Evolutionary conservation across 805 yeast species (phyloP).

Genomic region (Trichomonascus vanleenenianus): DNA sequence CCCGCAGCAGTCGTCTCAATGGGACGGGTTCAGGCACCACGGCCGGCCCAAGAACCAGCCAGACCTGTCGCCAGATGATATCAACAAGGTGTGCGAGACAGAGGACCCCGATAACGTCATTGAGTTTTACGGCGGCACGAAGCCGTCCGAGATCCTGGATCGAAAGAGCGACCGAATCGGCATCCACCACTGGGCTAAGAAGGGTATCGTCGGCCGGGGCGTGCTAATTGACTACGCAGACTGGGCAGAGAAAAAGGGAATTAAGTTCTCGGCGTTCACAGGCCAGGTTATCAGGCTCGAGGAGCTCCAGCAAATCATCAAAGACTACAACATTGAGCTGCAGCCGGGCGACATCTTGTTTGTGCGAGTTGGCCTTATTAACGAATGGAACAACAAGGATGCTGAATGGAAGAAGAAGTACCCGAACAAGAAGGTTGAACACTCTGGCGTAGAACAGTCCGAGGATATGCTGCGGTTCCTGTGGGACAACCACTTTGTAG

Average conservation of each 20-base stretch:
- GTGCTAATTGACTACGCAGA: slow-evolving; percentile 27
- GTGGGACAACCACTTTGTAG: slow-evolving; percentile 25
- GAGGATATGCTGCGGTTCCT: slow-evolving; percentile 24
- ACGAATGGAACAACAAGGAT: slow-evolving; percentile 20
- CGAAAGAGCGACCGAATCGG: slow-evolving; percentile 14
- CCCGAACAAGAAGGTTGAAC: slow-evolving; percentile 8
- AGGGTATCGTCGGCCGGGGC: slow-evolving; percentile 31
- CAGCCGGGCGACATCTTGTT: slow-evolving; percentile 28
- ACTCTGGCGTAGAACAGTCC: slow-evolving; percentile 23
- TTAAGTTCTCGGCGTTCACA: slow-evolving; percentile 23
- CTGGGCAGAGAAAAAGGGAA: slow-evolving; percentile 24
- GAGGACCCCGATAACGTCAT: slow-evolving; percentile 11
- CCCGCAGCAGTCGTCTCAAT: slow-evolving; percentile 29
- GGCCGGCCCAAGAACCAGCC: slow-evolving; percentile 17
- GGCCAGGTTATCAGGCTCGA: slow-evolving; percentile 20
- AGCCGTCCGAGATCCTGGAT: slow-evolving; percentile 17
- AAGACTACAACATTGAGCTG: slow-evolving; percentile 20
- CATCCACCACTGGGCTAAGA: slow-evolving; percentile 22
- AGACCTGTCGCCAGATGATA: background rate
- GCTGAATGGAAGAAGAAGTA: slow-evolving; percentile 7
- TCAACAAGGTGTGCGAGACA: background rate
- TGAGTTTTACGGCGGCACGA: slow-evolving; percentile 20
- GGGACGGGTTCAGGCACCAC: slow-evolving; percentile 31
- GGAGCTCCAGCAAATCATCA: slow-evolving; percentile 20
- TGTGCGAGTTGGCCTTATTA: slow-evolving; percentile 26